Base-by-base conservation (phyloP, 305 asterid genomes). In the Euphrasia arctica region DNA sequence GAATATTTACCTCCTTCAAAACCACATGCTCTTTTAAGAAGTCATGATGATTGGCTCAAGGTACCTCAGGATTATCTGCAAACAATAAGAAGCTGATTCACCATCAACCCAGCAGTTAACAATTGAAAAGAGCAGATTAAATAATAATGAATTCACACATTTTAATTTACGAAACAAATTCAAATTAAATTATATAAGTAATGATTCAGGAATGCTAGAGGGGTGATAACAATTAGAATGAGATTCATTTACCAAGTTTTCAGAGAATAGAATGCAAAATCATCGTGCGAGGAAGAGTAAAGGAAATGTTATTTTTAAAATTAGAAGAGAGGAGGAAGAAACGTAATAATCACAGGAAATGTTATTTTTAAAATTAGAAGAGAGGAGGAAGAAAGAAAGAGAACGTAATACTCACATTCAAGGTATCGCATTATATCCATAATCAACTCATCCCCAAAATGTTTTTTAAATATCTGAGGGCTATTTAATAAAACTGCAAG, bases 401-500 rank as follows among this genome's bases (percentile, higher is more conserved):
- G 49, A 58, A n/a, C 47, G 52, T 73, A 65, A 64, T 58, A 74
- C 91, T 83, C 81, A 94, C 99, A 85, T 77, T 94, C 99, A 54
- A 94, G 86, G 81, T 96, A 88, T 71, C 98, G 98, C 68, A 94
- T 86, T 67, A 94, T 72, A 80, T 94, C 97, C 86, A 91, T 82
- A 50, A 94, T 83, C 79, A 83, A 79, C 69, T 90, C 96, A 85
- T 94, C 98, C 68, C 95, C 96, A 13, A 94, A 85, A 74, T 90
- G 78, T 77, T 83, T 94, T 76, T 91, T 98, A 82, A 86, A 88
- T 70, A 91, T 86, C 82, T 81, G 96, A 51, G 91, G 60, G 66
- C 80, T 94, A 74, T 94, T 90, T 56, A 94, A 85, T 67, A 86
- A 67, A 82, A 91, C 99, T 94, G 97, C 95, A 88, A 62, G 64